Evolutionary conservation across 192 early-diverging fungal genomes (phyloP).

Genomic region (Oehlia diaphana): DNA sequence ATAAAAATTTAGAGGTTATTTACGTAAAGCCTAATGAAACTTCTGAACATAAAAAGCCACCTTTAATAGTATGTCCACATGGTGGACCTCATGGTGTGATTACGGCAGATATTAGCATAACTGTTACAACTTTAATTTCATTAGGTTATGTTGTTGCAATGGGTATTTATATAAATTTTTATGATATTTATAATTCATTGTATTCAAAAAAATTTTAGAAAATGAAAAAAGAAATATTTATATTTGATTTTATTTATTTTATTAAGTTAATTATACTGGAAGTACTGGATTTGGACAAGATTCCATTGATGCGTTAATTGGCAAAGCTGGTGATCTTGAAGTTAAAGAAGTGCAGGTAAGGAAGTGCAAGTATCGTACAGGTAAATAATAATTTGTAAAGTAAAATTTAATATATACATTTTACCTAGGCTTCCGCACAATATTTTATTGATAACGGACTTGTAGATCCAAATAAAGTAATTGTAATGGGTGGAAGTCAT

Average conservation of each 20-base stretch:
- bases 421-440: constrained; percentile 15
- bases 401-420: background rate
- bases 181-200: background rate
- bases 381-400: background rate
- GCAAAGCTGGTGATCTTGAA: constrained; percentile 65
- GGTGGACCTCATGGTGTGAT: constrained; percentile 73
- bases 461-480: constrained; percentile 52
- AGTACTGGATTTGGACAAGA: constrained; percentile 78
- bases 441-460: constrained; percentile 41
- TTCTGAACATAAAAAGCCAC: constrained; percentile 38
- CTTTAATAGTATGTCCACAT: constrained; percentile 74
- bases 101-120: constrained; percentile 52
- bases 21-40: constrained; percentile 25
- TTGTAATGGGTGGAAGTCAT: constrained; percentile 72
- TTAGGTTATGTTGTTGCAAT: constrained; percentile 62
- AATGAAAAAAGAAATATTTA: background rate
- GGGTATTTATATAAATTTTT: constrained; percentile 29
- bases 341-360: constrained; percentile 61
- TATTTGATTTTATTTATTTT: background rate
- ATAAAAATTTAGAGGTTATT: constrained; percentile 14
- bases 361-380: constrained; percentile 12
- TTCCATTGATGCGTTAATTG: constrained; percentile 61
- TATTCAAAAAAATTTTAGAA: no score
- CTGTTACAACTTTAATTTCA: constrained; percentile 47
- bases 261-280: constrained; percentile 77